phyloP scores from a whole-genome alignment of 371 early-diverging fungal genomes.

The Mortierella sp. region DNA sequence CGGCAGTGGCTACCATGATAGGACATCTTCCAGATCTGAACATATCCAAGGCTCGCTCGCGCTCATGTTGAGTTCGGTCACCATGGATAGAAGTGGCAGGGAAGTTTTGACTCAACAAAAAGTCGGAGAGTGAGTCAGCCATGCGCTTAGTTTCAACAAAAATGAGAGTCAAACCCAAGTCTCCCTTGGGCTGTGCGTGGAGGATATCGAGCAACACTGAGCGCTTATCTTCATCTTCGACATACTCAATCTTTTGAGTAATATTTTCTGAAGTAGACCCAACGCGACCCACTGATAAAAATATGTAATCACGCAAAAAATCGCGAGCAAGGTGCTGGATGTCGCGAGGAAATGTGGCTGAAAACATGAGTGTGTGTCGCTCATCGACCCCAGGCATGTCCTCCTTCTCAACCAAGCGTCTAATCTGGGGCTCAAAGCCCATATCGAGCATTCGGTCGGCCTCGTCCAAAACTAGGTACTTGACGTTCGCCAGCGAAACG shows the following conservation, averaged over 20 bases:
- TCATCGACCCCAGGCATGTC: constrained; percentile 89
- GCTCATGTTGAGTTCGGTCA: constrained; percentile 96
- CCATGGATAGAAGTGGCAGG: constrained; percentile 98
- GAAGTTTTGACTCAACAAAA: constrained; percentile 80
- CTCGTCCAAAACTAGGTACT: constrained; percentile 98
- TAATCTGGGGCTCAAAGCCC: constrained; percentile 99
- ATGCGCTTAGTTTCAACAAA: constrained; percentile 99
- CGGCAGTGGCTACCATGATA: constrained; percentile 99
- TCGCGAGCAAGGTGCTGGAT: constrained; percentile 97
- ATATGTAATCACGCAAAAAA: constrained; percentile 94
- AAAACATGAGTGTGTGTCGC: constrained; percentile 97
- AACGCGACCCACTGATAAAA: constrained; percentile 95
- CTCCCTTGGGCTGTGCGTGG: constrained; percentile 70
- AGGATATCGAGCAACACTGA: constrained; percentile 90
- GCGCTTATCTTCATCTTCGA: constrained; percentile 88
- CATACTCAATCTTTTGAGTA: constrained; percentile 91
- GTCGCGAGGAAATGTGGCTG: constrained; percentile 97
- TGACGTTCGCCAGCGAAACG: constrained; percentile 82
- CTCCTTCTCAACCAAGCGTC: constrained; percentile 95
- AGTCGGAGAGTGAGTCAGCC: constrained; percentile 94
- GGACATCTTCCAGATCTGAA: constrained; percentile 95
- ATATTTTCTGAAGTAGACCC: constrained; percentile 98
- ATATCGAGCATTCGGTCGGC: constrained; percentile 99
- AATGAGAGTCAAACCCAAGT: constrained; percentile 88
- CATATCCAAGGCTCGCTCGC: constrained; percentile 92